phyloP scores from a whole-genome alignment of 768 basidiomycete species.

The Auricularia heimuer region DNA sequence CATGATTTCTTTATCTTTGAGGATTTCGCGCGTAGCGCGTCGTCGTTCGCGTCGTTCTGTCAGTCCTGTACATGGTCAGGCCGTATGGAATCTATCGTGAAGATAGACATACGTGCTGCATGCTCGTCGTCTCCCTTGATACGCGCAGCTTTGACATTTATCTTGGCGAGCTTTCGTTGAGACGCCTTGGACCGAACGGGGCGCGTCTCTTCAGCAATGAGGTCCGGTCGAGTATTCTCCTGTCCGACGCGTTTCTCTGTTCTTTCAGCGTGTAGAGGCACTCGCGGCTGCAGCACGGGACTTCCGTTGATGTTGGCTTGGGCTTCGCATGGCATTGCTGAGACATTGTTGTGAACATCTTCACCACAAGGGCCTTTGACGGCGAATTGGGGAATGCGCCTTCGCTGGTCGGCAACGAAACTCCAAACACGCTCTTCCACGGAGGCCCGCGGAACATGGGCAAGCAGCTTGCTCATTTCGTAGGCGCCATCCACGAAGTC shows the following conservation, averaged over 20 bases:
- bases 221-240: neutral
- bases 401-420: neutral
- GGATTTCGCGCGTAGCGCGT: conserved; percentile 46
- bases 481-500: no score
- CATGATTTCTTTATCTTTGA: conserved; percentile 15
- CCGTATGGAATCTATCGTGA: neutral
- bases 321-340: neutral
- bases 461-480: neutral
- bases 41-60: conserved; percentile 57
- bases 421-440: neutral
- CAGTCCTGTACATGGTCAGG: conserved; percentile 35
- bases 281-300: neutral
- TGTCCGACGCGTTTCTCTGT: neutral
- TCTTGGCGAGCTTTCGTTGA: neutral
- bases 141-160: neutral
- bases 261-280: neutral
- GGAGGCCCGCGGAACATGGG: neutral
- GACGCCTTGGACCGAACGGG: neutral
- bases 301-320: neutral
- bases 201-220: neutral
- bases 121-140: conserved; percentile 17
- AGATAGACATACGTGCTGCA: conserved; percentile 23
- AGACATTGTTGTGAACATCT: neutral
- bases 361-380: neutral
- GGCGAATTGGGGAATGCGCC: neutral